Evolutionary conservation across 768 basidiomycete genomes (phyloP), one percentile per base, ranked within the genome.

Genomic region (Xerocomellus chrysenteron): DNA sequence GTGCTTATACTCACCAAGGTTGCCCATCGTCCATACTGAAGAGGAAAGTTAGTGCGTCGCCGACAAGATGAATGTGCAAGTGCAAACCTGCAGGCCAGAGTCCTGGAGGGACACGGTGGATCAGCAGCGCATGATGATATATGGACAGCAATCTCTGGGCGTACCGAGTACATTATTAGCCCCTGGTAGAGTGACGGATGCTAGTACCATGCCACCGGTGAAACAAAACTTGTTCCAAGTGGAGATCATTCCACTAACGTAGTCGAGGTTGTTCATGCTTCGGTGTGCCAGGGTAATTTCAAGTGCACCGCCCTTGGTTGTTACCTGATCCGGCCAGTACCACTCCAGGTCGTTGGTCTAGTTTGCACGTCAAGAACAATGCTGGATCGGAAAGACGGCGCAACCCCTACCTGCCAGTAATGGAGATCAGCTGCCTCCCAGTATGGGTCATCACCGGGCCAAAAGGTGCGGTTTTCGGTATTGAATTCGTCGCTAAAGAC

Each of bases 181-280:
- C 0, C 91, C 91, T 9, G 91, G 91, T 46, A 93, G 73, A 28
- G 75, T 77, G n/a, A 89, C 84, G 36, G 82, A 81, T 3, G 80
- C 74, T 61, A 90, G 85, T 50, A 94, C 76, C 55, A 91, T 77
- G 40, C 94, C 94, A 37, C 91, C 92, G 32, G 92, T 92, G 74
- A 96, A 94, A 75, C 92, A 98, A 60, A 98, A 90, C 72, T 96
- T 94, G 74, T 97, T 97, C 91, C 86, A 76, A 17, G 81, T 80
- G 24, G 82, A 74, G 66, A 91, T 74, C 78, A 92, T 74, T 14
- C 83, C 88, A 41, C 89, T 85, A 64, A 83, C 80, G 66, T 88
- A 94, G 55, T 89, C 70, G 53, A 95, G 75, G 55, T 81, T 81
- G 68, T 95, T 88, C 41, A 80, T 90, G 54, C 75, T 67, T 67